phyloP scores from a whole-genome alignment of 2,329 filamentous ascomycete genomes.

The Diplodia scrobiculata region DNA sequence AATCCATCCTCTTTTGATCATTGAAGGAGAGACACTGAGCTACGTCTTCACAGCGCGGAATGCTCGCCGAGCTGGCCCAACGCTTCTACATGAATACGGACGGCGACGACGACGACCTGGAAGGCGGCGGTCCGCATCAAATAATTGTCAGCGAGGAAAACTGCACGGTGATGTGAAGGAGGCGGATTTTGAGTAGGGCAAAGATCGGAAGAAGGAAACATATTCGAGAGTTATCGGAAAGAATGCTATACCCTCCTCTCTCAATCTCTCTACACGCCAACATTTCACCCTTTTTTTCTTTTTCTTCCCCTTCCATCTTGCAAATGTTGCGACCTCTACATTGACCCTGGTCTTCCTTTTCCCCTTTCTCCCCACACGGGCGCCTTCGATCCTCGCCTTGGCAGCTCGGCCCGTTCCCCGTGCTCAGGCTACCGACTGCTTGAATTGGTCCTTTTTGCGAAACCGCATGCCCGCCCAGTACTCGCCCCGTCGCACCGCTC shows the following conservation, averaged over 20 bases:
- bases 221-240: background rate
- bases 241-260: background rate
- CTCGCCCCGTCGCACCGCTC: too few relatives aligned
- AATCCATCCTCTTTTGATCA: background rate
- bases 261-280: background rate
- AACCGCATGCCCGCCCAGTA: too few relatives aligned
- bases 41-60: constrained; percentile 33
- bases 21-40: background rate
- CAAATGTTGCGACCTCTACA: background rate
- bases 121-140: background rate
- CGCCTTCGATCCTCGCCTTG: too few relatives aligned
- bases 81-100: constrained; percentile 39
- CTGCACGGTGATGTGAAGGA: constrained; percentile 21
- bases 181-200: too few relatives aligned
- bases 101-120: constrained; percentile 32
- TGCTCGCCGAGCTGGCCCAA: constrained; percentile 43
- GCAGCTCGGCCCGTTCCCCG: too few relatives aligned
- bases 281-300: background rate
- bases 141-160: constrained; percentile 23
- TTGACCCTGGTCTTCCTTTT: background rate
- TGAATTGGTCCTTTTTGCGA: too few relatives aligned
- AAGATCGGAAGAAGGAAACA: background rate
- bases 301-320: background rate
- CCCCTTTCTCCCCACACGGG: too few relatives aligned
- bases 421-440: too few relatives aligned